Evolutionary conservation across 169 alveolate genomes (phyloP).

Genomic region (Babesia bigemina): DNA sequence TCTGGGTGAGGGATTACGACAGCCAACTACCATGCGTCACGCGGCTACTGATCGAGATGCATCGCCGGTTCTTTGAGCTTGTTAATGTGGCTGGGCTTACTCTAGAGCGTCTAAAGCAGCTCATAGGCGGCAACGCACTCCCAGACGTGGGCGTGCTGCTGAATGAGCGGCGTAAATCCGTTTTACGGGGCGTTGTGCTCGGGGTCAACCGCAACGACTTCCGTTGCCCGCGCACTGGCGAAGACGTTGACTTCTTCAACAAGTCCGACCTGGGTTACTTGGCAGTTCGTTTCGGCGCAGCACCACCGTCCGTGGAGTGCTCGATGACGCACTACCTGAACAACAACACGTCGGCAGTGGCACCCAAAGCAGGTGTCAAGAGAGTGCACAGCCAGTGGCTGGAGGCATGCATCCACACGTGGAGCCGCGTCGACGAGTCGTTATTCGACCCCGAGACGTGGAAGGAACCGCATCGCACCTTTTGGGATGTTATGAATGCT

Average conservation of each 20-base stretch:
- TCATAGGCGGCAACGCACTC: slow-evolving; percentile 2
- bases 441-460: slow-evolving; percentile 41
- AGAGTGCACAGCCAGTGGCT: slow-evolving; percentile 64
- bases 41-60: slow-evolving; percentile 28
- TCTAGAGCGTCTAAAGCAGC: slow-evolving; percentile 13
- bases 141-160: slow-evolving; percentile 54
- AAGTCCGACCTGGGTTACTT: slow-evolving; percentile 42
- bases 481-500: slow-evolving; percentile 51
- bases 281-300: slow-evolving; percentile 36
- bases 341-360: slow-evolving; percentile 21
- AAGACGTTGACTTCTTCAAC: slow-evolving; percentile 25
- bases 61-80: slow-evolving; percentile 8
- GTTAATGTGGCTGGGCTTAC: slow-evolving; percentile 1
- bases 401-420: slow-evolving; percentile 57
- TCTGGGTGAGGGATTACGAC: slow-evolving; percentile 43
- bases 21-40: slow-evolving; percentile 25
- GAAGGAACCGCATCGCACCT: slow-evolving; percentile 52
- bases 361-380: slow-evolving; percentile 1
- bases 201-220: slow-evolving; percentile 40
- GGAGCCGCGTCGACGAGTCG: slow-evolving; percentile 41
- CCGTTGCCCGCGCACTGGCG: slow-evolving; percentile 26
- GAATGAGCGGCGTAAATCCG: slow-evolving; percentile 1
- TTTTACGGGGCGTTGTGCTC: slow-evolving; percentile 30
- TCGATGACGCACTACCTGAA: slow-evolving; percentile 28
- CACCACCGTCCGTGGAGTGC: not conserved